These are phyloP conservation scores for Ensete ventricosum DNA, from an alignment of 176 grass and related monocot genomes.

Conservation along the genomic window DNA sequence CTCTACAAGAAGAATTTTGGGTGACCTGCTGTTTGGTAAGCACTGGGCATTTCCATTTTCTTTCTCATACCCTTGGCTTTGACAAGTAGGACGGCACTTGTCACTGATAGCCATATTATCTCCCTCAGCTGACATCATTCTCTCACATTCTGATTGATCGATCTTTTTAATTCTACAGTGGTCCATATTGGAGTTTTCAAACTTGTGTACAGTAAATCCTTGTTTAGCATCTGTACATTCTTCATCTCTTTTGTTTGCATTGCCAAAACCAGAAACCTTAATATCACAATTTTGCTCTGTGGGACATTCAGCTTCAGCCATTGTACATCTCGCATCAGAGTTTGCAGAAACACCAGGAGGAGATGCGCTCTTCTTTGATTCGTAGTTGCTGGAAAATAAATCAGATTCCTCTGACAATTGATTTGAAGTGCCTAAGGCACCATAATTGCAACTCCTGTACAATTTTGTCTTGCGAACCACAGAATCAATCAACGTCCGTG, in stretches of 20 bases:
- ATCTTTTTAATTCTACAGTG: background rate
- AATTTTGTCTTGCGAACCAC: slow-evolving; percentile 28
- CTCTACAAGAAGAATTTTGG: slow-evolving; percentile 80
- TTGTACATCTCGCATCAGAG: slow-evolving; percentile 10
- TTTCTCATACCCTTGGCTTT: slow-evolving; percentile 21
- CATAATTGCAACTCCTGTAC: slow-evolving; percentile 25
- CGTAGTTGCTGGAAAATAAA: slow-evolving; percentile 25
- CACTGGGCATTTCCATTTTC: slow-evolving; percentile 41
- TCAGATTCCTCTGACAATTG: slow-evolving; percentile 28
- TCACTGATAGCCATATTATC: slow-evolving; percentile 21
- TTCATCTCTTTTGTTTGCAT: slow-evolving; percentile 26
- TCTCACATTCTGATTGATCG: background rate
- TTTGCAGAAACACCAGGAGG: slow-evolving; percentile 15
- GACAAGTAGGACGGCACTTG: slow-evolving; percentile 7
- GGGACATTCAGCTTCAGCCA: slow-evolving; percentile 4
- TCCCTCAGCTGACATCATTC: slow-evolving; percentile 28
- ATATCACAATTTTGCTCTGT: background rate
- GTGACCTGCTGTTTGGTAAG: slow-evolving; percentile 23
- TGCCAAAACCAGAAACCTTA: background rate
- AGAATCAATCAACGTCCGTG: slow-evolving; percentile 30
- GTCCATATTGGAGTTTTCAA: background rate
- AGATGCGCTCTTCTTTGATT: slow-evolving; percentile 19
- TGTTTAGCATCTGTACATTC: slow-evolving; percentile 24
- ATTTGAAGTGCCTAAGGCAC: slow-evolving; percentile 20
- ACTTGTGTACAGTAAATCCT: slow-evolving; percentile 25